Evolutionary conservation across 169 alveolate genomes (phyloP).

Genomic region (Theileria annulata): DNA sequence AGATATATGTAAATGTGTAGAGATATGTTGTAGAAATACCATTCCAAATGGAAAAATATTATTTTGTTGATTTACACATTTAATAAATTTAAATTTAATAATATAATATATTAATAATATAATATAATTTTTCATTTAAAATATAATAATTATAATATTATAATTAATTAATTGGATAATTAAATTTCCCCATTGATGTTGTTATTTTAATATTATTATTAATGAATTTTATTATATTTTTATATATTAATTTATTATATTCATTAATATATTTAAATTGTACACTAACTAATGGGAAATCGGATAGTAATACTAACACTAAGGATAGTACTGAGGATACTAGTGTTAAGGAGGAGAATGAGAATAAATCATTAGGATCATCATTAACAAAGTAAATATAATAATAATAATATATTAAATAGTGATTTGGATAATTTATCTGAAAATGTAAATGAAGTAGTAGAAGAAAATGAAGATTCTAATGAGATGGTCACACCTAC

Average conservation of each 20-base stretch:
- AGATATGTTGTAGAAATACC: background rate
- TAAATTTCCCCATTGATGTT: background rate
- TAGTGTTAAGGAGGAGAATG: background rate
- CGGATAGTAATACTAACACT: too few relatives aligned
- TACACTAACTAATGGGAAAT: background rate
- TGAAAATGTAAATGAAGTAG: conserved; percentile 41
- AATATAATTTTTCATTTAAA: background rate
- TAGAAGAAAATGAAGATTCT: conserved; percentile 26
- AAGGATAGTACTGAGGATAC: conserved; percentile 5
- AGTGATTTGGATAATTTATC: conserved; percentile 49
- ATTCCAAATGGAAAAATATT: conserved; percentile 20
- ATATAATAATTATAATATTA: background rate
- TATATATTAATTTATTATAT: too few relatives aligned
- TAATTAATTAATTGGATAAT: too few relatives aligned
- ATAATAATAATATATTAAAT: background rate
- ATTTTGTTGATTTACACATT: conserved; percentile 18
- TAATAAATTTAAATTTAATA: background rate
- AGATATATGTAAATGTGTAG: background rate
- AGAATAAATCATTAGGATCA: background rate
- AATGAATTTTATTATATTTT: background rate
- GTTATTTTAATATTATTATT: background rate
- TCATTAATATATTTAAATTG: background rate
- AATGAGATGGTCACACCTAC: conserved; percentile 14
- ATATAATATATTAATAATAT: background rate
- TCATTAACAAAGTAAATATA: background rate